phyloP scores from a whole-genome alignment of 2,329 filamentous ascomycete species.

The Madurella mycetomatis region DNA sequence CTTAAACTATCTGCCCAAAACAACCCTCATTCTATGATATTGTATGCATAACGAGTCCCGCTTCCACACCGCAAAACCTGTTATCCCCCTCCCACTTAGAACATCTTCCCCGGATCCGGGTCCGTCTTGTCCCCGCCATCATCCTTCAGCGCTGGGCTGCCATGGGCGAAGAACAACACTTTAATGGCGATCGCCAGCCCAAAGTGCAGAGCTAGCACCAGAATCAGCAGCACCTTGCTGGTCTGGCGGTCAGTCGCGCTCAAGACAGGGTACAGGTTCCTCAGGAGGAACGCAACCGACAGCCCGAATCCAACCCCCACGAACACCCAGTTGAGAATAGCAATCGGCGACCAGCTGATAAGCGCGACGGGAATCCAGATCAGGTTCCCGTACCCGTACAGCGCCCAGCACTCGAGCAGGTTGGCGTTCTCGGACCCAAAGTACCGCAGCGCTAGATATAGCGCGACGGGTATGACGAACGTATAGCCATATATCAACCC shows the following conservation, averaged over 20 bases:
- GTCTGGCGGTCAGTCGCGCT: constrained; percentile 90
- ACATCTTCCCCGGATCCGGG: constrained; percentile 5
- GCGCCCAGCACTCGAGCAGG: constrained; percentile 87
- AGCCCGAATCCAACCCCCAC: constrained; percentile 80
- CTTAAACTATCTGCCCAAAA: too few relatives aligned
- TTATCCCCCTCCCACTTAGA: neutral
- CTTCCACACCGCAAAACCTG: neutral
- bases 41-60: too few relatives aligned
- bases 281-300: constrained; percentile 76
- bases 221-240: constrained; percentile 78
- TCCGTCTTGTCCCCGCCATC: constrained; percentile 8
- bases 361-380: constrained; percentile 95
- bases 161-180: constrained; percentile 89
- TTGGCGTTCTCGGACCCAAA: constrained; percentile 93
- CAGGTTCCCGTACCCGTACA: constrained; percentile 95
- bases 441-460: constrained; percentile 89
- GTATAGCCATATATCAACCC: constrained; percentile 96
- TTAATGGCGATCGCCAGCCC: constrained; percentile 93
- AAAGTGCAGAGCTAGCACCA: constrained; percentile 80
- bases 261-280: constrained; percentile 86
- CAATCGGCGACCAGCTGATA: constrained; percentile 83
- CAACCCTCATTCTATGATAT: too few relatives aligned
- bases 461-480: constrained; percentile 71
- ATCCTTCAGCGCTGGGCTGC: constrained; percentile 46
- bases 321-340: constrained; percentile 88